Evolutionary conservation across 2,329 filamentous ascomycete genomes (phyloP), one percentile per base, ranked within the genome.

Genomic region (Aspergillus ustus): DNA sequence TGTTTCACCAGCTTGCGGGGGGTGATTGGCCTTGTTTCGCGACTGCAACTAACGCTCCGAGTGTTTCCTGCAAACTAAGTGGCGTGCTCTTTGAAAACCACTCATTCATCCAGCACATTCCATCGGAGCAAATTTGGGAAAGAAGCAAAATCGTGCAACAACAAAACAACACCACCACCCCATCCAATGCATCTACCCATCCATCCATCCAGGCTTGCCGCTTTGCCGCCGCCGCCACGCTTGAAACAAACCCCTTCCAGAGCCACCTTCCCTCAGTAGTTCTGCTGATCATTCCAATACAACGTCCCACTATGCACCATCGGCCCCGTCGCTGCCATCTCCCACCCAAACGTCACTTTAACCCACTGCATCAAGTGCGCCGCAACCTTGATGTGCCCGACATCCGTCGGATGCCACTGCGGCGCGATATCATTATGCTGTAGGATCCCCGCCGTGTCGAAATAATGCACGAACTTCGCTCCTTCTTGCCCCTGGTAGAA

Each of bases 361-460:
- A 86, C 83, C 71, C 82, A 89, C 72, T 86, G 83, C 65, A 83
- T 81, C 52, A 88, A 68, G 66, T 88, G 84, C 67, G 83, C 86
- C 2, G 85, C 85, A 5, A 88, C 71, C 71, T 88, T 88, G 67
- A 88, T 78, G 60, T 87, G 83, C 0, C 86, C 85, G 13, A 87
- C 81, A 67, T 88, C 86, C 0, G 85, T 88, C 0, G 84, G 85
- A 67, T 89, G 86, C 64, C 78, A 86, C 65, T 81, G 78, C 7
- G 85, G 85, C 1, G 78, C 81, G 61, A 87, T 85, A 68, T 88
- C 85, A 64, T 88, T 87, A 67, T 88, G 84, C 66, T 87, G 84
- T 66, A 89, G 69, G 49, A 88, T 84, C 0, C 85, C 85, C 5
- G 80, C 84, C 1, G 84, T 87, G 67, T 87, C 85, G 74, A 89